A percentile compares a stretch with the other conserved stretches of the same genome.
phyloP scores from a whole-genome alignment of 2,329 filamentous ascomycete species.

The Arachnomyces sp. region DNA sequence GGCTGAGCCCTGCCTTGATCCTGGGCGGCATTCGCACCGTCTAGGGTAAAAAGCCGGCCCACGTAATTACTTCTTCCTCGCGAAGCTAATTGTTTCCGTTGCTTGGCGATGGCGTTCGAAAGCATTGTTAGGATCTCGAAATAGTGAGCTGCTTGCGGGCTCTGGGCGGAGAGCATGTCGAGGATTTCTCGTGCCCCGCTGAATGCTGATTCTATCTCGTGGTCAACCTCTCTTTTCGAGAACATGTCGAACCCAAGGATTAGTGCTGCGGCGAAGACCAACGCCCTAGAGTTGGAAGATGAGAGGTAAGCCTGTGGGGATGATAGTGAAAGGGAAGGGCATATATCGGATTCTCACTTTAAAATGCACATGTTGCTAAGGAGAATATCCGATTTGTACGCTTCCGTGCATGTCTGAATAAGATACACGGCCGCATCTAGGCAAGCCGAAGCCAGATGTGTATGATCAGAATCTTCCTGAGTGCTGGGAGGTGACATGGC shows the following conservation, averaged over 20 bases:
- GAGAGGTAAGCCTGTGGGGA: neutral
- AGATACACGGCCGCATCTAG: slow-evolving; percentile 49
- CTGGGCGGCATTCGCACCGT: slow-evolving; percentile 9
- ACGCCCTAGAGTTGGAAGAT: slow-evolving; percentile 31
- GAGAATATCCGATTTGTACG: slow-evolving; percentile 37
- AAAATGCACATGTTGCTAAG: slow-evolving; percentile 52
- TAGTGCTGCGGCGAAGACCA: slow-evolving; percentile 50
- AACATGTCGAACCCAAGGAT: slow-evolving; percentile 51
- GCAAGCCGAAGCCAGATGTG: slow-evolving; percentile 44
- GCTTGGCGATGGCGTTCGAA: slow-evolving; percentile 37
- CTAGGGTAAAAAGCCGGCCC: slow-evolving; percentile 28
- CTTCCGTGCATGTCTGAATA: slow-evolving; percentile 46
- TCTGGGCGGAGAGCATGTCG: slow-evolving; percentile 39
- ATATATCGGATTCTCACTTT: slow-evolving; percentile 37
- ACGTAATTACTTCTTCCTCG: slow-evolving; percentile 27
- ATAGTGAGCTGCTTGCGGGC: slow-evolving; percentile 51
- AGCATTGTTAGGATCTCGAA: slow-evolving; percentile 46
- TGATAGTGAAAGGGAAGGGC: neutral
- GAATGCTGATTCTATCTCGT: slow-evolving; percentile 44
- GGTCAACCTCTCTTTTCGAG: slow-evolving; percentile 38
- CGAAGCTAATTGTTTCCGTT: slow-evolving; percentile 27
- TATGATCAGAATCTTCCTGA: slow-evolving; percentile 22
- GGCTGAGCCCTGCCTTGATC: slow-evolving; percentile 5
- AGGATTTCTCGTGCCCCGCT: slow-evolving; percentile 44
- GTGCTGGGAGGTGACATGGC: slow-evolving; percentile 17